These are phyloP conservation scores for Pseudocercospora musae DNA, from an alignment of 2,329 filamentous ascomycete species.

Conservation along the genomic window DNA sequence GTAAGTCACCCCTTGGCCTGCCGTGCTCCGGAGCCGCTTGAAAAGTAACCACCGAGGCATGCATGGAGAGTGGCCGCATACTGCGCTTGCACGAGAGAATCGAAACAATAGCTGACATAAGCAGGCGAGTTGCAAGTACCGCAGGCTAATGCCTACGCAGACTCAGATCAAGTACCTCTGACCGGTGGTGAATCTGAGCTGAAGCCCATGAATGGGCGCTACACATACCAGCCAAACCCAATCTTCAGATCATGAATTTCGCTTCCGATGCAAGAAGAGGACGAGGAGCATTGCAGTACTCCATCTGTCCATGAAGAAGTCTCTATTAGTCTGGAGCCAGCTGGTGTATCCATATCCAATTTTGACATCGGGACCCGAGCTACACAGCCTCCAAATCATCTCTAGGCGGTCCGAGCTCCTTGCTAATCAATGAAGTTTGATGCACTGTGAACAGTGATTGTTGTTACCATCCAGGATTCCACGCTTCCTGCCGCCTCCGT, in stretches of 20 bases:
- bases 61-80: too few relatives aligned
- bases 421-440: too few relatives aligned
- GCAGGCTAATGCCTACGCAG: constrained; percentile 10
- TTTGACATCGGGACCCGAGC: too few relatives aligned
- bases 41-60: neutral
- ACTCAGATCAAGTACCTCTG: constrained; percentile 21
- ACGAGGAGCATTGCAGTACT: neutral
- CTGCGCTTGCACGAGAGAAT: neutral
- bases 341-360: neutral
- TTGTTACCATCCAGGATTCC: too few relatives aligned
- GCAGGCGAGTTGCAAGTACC: constrained; percentile 25
- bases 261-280: too few relatives aligned
- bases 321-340: neutral
- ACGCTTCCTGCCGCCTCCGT: too few relatives aligned
- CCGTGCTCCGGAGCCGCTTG: neutral
- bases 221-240: constrained; percentile 20
- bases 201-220: neutral
- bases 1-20: constrained; percentile 36
- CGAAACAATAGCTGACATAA: neutral
- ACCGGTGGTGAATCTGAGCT: constrained; percentile 10
- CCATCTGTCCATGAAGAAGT: neutral
- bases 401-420: too few relatives aligned
- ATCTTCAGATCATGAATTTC: constrained; percentile 13
- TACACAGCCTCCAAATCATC: too few relatives aligned
- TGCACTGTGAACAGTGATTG: too few relatives aligned